These are phyloP conservation scores for Yamadazyma scolyti DNA, from an alignment of 805 yeast genomes.

Conservation along the genomic window DNA sequence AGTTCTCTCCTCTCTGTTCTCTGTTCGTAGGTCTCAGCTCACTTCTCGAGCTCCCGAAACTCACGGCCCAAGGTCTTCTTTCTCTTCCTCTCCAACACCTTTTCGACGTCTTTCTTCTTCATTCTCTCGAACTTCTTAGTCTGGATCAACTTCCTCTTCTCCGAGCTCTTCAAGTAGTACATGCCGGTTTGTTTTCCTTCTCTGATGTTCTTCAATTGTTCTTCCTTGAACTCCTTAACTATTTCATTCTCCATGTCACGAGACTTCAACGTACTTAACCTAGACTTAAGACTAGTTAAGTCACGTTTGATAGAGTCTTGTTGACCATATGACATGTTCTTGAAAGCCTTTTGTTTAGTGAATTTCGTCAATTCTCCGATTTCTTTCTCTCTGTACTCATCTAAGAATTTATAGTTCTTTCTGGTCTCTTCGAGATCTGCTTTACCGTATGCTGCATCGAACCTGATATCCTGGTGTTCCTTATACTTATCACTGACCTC, in stretches of 20 bases:
- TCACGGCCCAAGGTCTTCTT: conserved; percentile 82
- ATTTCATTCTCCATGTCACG: conserved; percentile 73
- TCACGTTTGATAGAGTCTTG: conserved; percentile 49
- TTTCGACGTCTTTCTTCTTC: conserved; percentile 70
- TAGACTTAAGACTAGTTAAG: conserved; percentile 63
- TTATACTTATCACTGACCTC: conserved; percentile 47
- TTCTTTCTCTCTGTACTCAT: conserved; percentile 79
- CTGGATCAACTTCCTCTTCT: conserved; percentile 68
- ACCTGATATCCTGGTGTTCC: conserved; percentile 74
- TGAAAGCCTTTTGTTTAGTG: conserved; percentile 49
- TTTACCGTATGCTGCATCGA: conserved; percentile 85
- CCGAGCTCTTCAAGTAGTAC: conserved; percentile 63
- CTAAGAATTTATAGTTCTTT: conserved; percentile 78
- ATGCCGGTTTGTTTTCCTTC: conserved; percentile 48
- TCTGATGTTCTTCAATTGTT: conserved; percentile 44
- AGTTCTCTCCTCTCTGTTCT: too few relatives aligned
- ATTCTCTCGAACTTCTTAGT: conserved; percentile 74
- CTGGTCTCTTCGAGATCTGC: conserved; percentile 68
- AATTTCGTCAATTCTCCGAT: conserved; percentile 54
- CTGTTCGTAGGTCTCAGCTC: too few relatives aligned
- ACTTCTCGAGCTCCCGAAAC: conserved; percentile 54
- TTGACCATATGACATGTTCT: conserved; percentile 41
- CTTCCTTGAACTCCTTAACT: conserved; percentile 53
- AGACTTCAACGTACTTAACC: conserved; percentile 64
- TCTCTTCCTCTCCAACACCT: conserved; percentile 82